Conservation (phyloP, 345 rosid genomes). For the Ceriops decandra region DNA sequence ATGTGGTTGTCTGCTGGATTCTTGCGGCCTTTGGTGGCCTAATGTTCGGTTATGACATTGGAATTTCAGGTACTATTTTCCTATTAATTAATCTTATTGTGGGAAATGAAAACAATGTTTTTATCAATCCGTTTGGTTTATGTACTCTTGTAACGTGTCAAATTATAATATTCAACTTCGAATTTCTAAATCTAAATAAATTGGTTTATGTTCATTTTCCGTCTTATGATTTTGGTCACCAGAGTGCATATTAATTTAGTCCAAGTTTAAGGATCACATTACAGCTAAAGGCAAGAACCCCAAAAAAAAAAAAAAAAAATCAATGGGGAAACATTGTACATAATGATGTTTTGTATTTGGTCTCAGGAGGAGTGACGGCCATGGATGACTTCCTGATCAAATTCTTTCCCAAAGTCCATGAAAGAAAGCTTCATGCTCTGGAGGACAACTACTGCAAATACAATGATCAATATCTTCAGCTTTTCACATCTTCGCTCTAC, state of each 20-base stretch:
- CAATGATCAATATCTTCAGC: constrained; percentile 25
- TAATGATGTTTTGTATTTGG: not conserved
- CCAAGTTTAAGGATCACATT: too few relatives aligned
- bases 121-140: too few relatives aligned
- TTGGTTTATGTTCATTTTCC: too few relatives aligned
- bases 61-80: constrained; percentile 10
- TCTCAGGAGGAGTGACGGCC: constrained; percentile 25
- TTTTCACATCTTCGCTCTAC: constrained; percentile 30
- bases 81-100: not conserved
- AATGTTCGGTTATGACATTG: constrained; percentile 29
- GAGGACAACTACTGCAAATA: constrained; percentile 35
- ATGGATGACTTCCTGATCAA: constrained; percentile 32
- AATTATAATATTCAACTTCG: too few relatives aligned
- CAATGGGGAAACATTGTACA: too few relatives aligned
- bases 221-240: too few relatives aligned
- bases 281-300: too few relatives aligned
- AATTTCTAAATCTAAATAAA: too few relatives aligned
- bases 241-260: too few relatives aligned
- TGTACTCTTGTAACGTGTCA: too few relatives aligned
- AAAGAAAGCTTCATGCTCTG: constrained; percentile 15
- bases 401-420: constrained; percentile 19
- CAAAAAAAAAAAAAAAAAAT: too few relatives aligned
- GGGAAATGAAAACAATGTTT: too few relatives aligned
- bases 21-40: constrained; percentile 25
- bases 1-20: constrained; percentile 12